A percentile compares a stretch with the other conserved stretches of the same genome.
Conservation (phyloP, 345 rosid genomes). For the Crucihimalaya himalaica region DNA sequence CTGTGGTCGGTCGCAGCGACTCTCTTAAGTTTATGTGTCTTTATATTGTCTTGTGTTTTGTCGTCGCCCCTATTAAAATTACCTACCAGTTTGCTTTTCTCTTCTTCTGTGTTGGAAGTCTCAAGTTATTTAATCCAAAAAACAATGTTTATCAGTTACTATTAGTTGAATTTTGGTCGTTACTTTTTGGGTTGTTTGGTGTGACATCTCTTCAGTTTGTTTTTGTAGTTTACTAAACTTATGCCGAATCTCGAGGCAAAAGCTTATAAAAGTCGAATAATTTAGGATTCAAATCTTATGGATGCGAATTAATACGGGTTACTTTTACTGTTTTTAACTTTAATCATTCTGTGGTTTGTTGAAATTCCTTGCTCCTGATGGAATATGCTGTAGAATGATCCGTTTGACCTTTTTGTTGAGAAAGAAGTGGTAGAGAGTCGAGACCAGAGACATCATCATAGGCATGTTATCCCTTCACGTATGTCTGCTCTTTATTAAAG, state of each 20-base stretch:
- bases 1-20: conserved; percentile 35
- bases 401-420: neutral
- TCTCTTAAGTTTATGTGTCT: conserved; percentile 26
- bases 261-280: neutral
- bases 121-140: conserved; percentile 16
- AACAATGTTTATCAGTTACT: conserved; percentile 21
- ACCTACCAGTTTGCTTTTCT: conserved; percentile 20
- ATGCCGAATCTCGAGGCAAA: neutral
- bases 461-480: conserved; percentile 6
- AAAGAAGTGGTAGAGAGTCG: neutral
- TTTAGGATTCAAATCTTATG: conserved; percentile 7
- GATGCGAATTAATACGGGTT: neutral
- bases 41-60: conserved; percentile 13
- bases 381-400: conserved; percentile 20
- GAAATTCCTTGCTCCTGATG: neutral
- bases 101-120: conserved; percentile 22
- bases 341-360: neutral
- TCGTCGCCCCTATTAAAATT: conserved; percentile 8
- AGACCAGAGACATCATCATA: conserved; percentile 15
- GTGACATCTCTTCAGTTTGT: neutral
- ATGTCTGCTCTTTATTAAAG: neutral
- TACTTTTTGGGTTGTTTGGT: neutral
- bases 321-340: neutral
- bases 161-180: conserved; percentile 32
- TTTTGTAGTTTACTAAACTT: neutral